phyloP scores from a whole-genome alignment of 202 grass and related monocot species.

The Brachypodium distachyon region DNA sequence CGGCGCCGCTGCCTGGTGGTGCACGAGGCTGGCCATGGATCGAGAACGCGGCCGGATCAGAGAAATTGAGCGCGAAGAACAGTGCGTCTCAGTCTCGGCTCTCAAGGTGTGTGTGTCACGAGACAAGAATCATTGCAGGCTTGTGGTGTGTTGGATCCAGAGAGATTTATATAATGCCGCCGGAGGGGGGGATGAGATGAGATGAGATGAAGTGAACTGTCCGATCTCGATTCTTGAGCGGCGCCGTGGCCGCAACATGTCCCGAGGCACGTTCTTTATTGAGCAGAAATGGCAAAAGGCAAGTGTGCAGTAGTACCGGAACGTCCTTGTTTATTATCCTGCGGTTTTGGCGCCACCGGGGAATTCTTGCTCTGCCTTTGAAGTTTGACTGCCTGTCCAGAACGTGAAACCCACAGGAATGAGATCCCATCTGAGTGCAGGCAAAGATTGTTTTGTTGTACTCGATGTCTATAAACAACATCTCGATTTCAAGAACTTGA shows the following conservation, averaged over 20 bases:
- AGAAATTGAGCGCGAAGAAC: no score
- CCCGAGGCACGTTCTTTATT: slow-evolving; percentile 22
- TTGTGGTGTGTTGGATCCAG: slow-evolving; percentile 30
- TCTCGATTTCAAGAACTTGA: no score
- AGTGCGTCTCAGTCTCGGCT: no score
- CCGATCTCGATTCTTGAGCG: slow-evolving; percentile 24
- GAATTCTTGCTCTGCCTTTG: slow-evolving; percentile 34
- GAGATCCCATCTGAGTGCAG: slow-evolving; percentile 19
- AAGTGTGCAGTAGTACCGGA: slow-evolving; percentile 32
- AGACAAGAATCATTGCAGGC: neutral
- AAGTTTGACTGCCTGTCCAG: slow-evolving; percentile 39
- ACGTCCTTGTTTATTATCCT: slow-evolving; percentile 32
- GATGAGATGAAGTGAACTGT: no score
- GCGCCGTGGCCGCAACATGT: slow-evolving; percentile 36
- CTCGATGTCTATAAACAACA: no score
- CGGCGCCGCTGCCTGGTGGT: slow-evolving; percentile 29
- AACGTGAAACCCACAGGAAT: slow-evolving; percentile 5
- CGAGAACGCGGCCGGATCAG: neutral
- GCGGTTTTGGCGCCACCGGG: slow-evolving; percentile 18
- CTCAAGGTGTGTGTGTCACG: no score
- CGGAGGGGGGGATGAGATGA: no score
- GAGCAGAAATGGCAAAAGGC: slow-evolving; percentile 15
- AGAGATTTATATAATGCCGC: slow-evolving; percentile 26
- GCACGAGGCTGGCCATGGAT: slow-evolving; percentile 42
- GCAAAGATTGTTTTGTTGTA: no score